These are phyloP conservation scores for Typha latifolia DNA, from an alignment of 176 grass and related monocot genomes.

Conservation along the genomic window DNA sequence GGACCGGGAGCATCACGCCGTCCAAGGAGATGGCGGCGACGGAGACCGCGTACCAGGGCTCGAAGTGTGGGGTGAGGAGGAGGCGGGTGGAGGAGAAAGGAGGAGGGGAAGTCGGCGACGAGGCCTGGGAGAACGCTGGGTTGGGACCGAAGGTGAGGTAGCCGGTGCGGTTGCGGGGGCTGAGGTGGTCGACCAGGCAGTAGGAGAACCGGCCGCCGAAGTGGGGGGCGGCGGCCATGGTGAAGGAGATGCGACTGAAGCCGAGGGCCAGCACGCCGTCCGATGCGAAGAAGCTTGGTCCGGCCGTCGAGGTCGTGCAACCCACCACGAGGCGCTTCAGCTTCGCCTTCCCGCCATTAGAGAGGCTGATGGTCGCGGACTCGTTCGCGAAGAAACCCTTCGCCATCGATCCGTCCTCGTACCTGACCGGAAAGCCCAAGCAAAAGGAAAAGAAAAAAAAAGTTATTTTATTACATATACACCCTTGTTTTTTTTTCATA, in stretches of 20 bases:
- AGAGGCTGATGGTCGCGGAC: constrained; percentile 50
- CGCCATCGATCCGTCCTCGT: constrained; percentile 54
- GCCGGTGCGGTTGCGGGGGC: constrained; percentile 54
- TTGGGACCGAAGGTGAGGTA: constrained; percentile 28
- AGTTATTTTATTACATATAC: too few relatives aligned
- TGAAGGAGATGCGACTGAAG: constrained; percentile 47
- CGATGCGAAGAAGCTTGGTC: constrained; percentile 32
- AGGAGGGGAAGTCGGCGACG: not conserved
- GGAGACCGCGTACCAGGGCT: constrained; percentile 20
- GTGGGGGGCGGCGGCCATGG: constrained; percentile 20
- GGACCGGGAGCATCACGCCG: constrained; percentile 37
- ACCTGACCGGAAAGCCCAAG: constrained; percentile 28
- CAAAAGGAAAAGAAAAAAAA: too few relatives aligned
- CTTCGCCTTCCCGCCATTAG: constrained; percentile 40
- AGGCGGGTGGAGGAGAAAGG: constrained; percentile 24
- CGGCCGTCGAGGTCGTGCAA: constrained; percentile 45
- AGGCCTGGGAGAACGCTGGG: not conserved
- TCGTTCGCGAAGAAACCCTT: constrained; percentile 56
- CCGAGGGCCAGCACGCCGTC: constrained; percentile 75
- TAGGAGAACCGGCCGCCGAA: constrained; percentile 75
- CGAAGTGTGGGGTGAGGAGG: constrained; percentile 17
- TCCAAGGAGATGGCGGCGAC: constrained; percentile 34
- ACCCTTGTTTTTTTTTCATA: too few relatives aligned
- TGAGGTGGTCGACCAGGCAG: constrained; percentile 63
- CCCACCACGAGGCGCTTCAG: constrained; percentile 57